These are phyloP conservation scores for Russula lepida DNA, from an alignment of 768 basidiomycete species.

Conservation along the genomic window DNA sequence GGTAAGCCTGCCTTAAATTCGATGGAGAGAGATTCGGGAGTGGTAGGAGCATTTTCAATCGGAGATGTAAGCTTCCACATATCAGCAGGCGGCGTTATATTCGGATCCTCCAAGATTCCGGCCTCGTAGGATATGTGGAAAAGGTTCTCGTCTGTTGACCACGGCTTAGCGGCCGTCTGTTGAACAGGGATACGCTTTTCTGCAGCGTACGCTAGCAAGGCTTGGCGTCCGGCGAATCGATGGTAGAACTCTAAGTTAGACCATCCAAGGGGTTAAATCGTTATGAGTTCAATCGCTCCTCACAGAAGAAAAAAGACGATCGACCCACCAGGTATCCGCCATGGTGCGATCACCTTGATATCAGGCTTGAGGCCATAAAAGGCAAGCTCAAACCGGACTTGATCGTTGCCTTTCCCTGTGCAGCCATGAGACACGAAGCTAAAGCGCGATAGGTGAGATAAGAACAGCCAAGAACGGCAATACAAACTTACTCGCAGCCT, in stretches of 20 bases:
- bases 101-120: constrained; percentile 95
- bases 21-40: constrained; percentile 72
- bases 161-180: constrained; percentile 94
- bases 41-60: constrained; percentile 71
- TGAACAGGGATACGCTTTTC: constrained; percentile 85
- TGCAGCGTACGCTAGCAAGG: constrained; percentile 83
- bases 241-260: constrained; percentile 76
- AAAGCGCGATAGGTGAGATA: neutral
- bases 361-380: constrained; percentile 98
- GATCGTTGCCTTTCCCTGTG: constrained; percentile 99
- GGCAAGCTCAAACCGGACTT: constrained; percentile 97
- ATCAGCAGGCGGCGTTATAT: constrained; percentile 86
- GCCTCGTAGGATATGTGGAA: constrained; percentile 99
- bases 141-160: constrained; percentile 99
- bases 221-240: constrained; percentile 92
- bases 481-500: constrained; percentile 79
- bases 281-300: neutral
- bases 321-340: constrained; percentile 79
- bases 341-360: constrained; percentile 98
- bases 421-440: constrained; percentile 97
- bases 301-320: neutral
- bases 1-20: constrained; percentile 87
- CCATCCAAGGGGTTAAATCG: neutral
- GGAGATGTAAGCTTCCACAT: constrained; percentile 98
- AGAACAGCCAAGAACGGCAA: neutral